A percentile compares a stretch with the other conserved stretches of the same genome.
Evolutionary conservation across 2,329 filamentous ascomycete species (phyloP).

Genomic region (Claviceps humidiphila): DNA sequence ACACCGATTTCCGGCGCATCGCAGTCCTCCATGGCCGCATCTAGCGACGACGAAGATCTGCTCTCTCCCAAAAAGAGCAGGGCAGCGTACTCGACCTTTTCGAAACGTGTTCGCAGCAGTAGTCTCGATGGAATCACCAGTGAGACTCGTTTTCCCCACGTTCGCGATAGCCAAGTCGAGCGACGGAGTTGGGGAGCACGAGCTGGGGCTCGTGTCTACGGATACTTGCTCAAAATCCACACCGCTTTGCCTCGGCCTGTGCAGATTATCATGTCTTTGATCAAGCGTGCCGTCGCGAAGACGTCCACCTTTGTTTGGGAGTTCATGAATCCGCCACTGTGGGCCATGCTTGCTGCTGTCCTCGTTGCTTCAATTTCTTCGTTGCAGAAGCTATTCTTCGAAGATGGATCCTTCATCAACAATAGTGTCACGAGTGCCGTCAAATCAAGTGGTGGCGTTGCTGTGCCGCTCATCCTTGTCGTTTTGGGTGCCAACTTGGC

Average conservation of each 20-base stretch:
- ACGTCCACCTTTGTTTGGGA: constrained; percentile 61
- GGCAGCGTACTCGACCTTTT: constrained; percentile 13
- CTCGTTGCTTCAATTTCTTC: constrained; percentile 76
- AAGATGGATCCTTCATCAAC: constrained; percentile 74
- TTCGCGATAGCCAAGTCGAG: constrained; percentile 31
- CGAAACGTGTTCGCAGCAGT: constrained; percentile 14
- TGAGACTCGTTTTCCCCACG: constrained; percentile 50
- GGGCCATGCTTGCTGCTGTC: constrained; percentile 90
- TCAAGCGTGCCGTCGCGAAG: constrained; percentile 25
- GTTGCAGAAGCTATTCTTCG: constrained; percentile 78
- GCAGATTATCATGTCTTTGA: constrained; percentile 20
- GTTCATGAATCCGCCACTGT: constrained; percentile 97
- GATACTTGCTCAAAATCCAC: constrained; percentile 16
- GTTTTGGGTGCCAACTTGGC: constrained; percentile 91
- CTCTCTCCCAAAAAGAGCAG: constrained; percentile 18
- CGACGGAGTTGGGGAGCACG: constrained; percentile 18
- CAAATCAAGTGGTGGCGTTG: constrained; percentile 73
- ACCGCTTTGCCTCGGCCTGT: constrained; percentile 28
- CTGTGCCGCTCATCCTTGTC: constrained; percentile 87
- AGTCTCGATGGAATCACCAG: constrained; percentile 24
- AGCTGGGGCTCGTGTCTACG: constrained; percentile 12
- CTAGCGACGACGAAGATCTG: constrained; percentile 31
- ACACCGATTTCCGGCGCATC: constrained; percentile 41
- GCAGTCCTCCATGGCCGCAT: constrained; percentile 33
- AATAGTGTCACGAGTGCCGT: constrained; percentile 89